A percentile compares a stretch with the other conserved stretches of the same genome.
Conservation (phyloP, 2,329 filamentous ascomycete genomes). For the Alternaria postmessia region DNA sequence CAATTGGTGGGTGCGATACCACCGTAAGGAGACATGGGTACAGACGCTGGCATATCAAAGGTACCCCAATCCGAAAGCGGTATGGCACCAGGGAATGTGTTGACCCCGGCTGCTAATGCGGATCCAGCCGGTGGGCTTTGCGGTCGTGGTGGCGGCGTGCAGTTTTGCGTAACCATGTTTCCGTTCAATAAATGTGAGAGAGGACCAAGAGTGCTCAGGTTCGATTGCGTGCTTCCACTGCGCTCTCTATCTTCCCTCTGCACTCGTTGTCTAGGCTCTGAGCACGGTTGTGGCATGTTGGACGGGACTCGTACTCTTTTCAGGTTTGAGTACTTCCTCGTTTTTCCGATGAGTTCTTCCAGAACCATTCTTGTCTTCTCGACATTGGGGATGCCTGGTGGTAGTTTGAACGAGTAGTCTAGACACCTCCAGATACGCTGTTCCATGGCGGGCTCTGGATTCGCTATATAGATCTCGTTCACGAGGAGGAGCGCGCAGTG, state of each 20-base stretch:
- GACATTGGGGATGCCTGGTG: conserved; percentile 59
- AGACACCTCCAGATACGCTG: conserved; percentile 74
- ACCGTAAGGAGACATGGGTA: not conserved
- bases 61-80: conserved; percentile 37
- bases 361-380: conserved; percentile 70
- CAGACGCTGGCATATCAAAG: conserved; percentile 24
- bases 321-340: conserved; percentile 66
- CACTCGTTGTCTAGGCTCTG: conserved; percentile 33
- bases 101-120: conserved; percentile 4
- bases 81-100: conserved; percentile 33
- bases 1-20: not conserved
- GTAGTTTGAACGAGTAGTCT: conserved; percentile 74
- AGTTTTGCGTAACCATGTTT: conserved; percentile 4
- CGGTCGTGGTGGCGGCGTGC: conserved; percentile 10
- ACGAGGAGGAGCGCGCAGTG: conserved; percentile 74
- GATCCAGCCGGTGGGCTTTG: conserved; percentile 2
- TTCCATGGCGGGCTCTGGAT: conserved; percentile 64
- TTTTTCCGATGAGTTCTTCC: conserved; percentile 68
- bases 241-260: conserved; percentile 10
- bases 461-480: conserved; percentile 70
- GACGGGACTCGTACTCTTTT: conserved; percentile 65
- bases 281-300: conserved; percentile 48
- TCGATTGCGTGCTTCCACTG: conserved; percentile 13
- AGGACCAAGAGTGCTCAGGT: not conserved
- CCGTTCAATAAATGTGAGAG: conserved; percentile 4